Percentiles rank a stretch among this genome's conserved stretches.
These are phyloP conservation scores for Xylariales sp. DNA, from an alignment of 2,329 filamentous ascomycete genomes.

Conservation along the genomic window DNA sequence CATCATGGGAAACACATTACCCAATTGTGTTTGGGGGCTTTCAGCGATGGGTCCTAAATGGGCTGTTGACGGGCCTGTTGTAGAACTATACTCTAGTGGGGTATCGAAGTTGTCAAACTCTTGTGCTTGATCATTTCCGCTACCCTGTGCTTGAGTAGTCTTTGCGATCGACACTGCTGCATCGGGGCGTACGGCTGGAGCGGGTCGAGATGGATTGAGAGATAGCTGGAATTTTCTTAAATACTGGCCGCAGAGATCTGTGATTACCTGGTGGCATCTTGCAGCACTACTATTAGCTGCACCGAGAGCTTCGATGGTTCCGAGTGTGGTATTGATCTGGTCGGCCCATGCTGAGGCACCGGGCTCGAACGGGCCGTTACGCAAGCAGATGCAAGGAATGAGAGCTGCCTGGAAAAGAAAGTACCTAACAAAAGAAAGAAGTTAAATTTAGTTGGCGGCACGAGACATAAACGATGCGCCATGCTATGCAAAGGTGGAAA, in stretches of 20 bases:
- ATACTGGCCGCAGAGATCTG: slow-evolving; percentile 29
- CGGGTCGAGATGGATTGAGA: too few species aligned
- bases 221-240: not conserved
- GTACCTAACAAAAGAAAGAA: slow-evolving; percentile 24
- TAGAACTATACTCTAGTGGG: too few species aligned
- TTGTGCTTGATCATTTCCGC: too few species aligned
- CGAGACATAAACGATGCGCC: not conserved
- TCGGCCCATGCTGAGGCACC: slow-evolving; percentile 33
- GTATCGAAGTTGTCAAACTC: too few species aligned
- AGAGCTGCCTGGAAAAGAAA: slow-evolving; percentile 45
- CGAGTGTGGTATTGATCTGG: slow-evolving; percentile 33
- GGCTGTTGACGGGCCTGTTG: not conserved
- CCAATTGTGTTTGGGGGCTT: slow-evolving; percentile 37
- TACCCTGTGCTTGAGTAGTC: too few species aligned
- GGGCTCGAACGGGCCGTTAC: slow-evolving; percentile 32
- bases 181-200: too few species aligned
- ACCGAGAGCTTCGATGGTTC: slow-evolving; percentile 30
- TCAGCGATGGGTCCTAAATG: slow-evolving; percentile 24
- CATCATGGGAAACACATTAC: slow-evolving; percentile 39
- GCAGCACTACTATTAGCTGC: slow-evolving; percentile 33
- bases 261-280: slow-evolving; percentile 36
- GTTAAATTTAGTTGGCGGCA: not conserved
- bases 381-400: slow-evolving; percentile 42
- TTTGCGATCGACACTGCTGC: too few species aligned
- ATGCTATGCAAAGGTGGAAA: not conserved